phyloP scores from a whole-genome alignment of 225 moss, liverwort and hornwort genomes.

The Neckera pumila region DNA sequence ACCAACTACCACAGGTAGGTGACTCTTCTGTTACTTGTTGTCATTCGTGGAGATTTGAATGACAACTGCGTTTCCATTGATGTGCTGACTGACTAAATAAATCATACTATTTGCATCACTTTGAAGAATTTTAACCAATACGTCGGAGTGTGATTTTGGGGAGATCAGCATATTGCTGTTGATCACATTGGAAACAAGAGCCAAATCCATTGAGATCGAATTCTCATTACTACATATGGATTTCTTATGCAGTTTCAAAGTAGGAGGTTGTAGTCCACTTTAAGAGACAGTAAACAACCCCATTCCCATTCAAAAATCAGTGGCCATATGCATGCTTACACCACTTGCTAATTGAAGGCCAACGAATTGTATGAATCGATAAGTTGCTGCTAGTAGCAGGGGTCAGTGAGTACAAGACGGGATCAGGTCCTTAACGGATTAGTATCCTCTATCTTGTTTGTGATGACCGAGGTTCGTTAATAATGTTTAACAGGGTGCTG shows the following conservation, averaged over 20 bases:
- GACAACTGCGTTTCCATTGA: neutral
- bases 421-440: neutral
- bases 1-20: conserved; percentile 94
- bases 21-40: conserved; percentile 30
- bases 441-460: neutral
- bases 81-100: neutral
- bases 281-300: neutral
- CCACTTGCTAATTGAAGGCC: neutral
- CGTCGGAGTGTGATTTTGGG: neutral
- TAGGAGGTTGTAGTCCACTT: neutral
- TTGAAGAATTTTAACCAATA: neutral
- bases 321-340: neutral
- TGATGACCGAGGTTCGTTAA: neutral
- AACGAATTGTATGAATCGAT: neutral
- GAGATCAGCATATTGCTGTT: neutral
- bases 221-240: neutral
- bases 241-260: neutral
- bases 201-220: neutral
- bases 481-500: neutral
- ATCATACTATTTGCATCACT: neutral
- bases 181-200: neutral
- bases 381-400: neutral
- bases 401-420: neutral
- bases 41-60: neutral
- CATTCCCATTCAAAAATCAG: neutral